Evolutionary conservation across 306 rosid species (phyloP).

Genomic region (Rosa multiflora): DNA sequence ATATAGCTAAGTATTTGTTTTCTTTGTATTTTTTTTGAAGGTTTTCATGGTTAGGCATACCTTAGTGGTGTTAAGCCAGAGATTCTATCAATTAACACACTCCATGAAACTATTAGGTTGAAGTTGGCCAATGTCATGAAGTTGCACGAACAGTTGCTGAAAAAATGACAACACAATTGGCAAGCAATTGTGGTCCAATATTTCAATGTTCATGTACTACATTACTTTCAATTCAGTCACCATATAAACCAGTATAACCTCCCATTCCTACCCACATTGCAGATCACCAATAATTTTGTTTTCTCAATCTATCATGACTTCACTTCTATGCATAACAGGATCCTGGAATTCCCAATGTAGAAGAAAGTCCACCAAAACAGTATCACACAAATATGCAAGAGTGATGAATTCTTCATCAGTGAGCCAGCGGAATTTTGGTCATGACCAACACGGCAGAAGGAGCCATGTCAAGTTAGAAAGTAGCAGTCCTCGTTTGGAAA

Average conservation of each 20-base stretch:
- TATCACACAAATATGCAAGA: not conserved
- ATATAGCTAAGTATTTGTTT: not conserved
- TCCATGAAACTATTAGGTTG: not conserved
- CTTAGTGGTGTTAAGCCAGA: not conserved
- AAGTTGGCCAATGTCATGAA: not conserved
- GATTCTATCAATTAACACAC: not conserved
- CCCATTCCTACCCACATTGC: not conserved
- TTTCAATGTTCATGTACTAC: conserved; percentile 22
- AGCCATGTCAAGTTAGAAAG: not conserved
- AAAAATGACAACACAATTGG: conserved; percentile 19
- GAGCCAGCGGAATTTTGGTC: not conserved
- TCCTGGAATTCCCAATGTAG: not conserved
- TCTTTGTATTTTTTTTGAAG: not conserved
- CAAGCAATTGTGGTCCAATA: conserved; percentile 20
- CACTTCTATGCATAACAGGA: not conserved
- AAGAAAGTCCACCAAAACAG: not conserved
- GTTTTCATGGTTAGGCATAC: not conserved
- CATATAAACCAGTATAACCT: not conserved
- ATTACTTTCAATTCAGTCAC: not conserved
- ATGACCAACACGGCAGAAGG: not conserved
- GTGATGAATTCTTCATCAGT: not conserved
- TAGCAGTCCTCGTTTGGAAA: not conserved
- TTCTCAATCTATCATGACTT: not conserved
- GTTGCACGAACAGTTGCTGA: not conserved
- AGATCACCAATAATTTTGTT: not conserved